Conservation (phyloP, 176 grass and related monocot species). For the Oryza coarctata region DNA sequence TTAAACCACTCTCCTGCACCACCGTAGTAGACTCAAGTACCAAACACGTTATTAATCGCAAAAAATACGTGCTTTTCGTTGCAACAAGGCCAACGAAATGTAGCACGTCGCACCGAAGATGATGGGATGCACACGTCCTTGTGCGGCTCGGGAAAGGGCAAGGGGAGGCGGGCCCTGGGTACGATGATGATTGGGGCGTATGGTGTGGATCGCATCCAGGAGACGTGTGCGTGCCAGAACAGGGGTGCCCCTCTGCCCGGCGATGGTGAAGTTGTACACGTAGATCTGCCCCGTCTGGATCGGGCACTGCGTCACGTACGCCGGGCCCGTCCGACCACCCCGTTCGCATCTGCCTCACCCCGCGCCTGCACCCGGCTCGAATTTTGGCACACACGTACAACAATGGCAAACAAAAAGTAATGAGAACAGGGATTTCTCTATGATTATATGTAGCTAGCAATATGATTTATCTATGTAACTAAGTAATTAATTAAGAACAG, state of each 20-base stretch:
- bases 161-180: conserved; percentile 52
- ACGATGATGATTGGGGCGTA: conserved; percentile 63
- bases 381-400: too few relatives aligned
- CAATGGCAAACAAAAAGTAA: too few relatives aligned
- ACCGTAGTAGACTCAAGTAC: too few relatives aligned
- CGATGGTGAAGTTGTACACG: conserved; percentile 63
- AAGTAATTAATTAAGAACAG: neutral
- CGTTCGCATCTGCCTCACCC: conserved; percentile 57
- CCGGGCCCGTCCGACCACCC: conserved; percentile 73
- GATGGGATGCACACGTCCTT: conserved; percentile 48
- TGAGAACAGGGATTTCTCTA: too few relatives aligned
- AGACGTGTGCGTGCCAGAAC: conserved; percentile 65
- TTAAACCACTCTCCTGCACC: conserved; percentile 65
- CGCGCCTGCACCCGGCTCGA: conserved; percentile 38
- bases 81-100: neutral
- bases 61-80: neutral
- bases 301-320: conserved; percentile 76
- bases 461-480: neutral
- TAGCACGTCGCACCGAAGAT: conserved; percentile 39
- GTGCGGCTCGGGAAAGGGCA: conserved; percentile 64
- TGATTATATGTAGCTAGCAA: neutral
- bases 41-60: neutral
- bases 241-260: conserved; percentile 62
- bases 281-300: conserved; percentile 55
- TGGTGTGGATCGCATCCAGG: conserved; percentile 61